Conservation (phyloP, 345 rosid species). For the Aegle marmelos region DNA sequence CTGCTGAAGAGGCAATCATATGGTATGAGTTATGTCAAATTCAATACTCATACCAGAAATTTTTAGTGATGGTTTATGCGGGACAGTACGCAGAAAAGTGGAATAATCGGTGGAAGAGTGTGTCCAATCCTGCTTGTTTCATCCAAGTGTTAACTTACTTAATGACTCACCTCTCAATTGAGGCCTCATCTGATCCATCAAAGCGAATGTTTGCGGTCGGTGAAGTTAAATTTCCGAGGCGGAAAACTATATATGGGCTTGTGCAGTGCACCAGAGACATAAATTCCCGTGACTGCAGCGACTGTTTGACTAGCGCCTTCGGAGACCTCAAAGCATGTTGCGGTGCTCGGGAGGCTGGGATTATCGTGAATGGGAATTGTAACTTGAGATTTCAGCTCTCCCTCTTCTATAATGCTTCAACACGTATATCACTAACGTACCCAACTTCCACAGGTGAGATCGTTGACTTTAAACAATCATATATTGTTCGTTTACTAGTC, state of each 20-base stretch:
- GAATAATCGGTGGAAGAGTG: constrained; percentile 1
- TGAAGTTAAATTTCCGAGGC: background rate
- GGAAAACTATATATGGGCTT: constrained; percentile 24
- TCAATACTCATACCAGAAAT: constrained; percentile 24
- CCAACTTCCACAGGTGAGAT: constrained; percentile 20
- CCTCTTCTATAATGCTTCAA: constrained; percentile 30
- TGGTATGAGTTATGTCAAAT: constrained; percentile 42
- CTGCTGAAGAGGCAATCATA: constrained; percentile 18
- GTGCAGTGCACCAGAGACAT: constrained; percentile 43
- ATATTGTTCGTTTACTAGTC: background rate
- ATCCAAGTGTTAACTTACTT: constrained; percentile 5
- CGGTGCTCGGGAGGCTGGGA: constrained; percentile 24
- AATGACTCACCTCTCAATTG: constrained; percentile 17
- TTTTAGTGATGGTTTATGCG: constrained; percentile 9
- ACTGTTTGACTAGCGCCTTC: constrained; percentile 22
- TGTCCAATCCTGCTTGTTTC: constrained; percentile 19
- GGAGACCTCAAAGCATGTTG: constrained; percentile 25
- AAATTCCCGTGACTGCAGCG: background rate
- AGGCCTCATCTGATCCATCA: constrained; percentile 18
- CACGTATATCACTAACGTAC: constrained; percentile 7
- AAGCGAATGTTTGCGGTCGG: constrained; percentile 32
- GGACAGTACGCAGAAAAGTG: constrained; percentile 27
- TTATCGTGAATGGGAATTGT: constrained; percentile 30
- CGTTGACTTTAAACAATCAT: too few species aligned
- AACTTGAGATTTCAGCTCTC: constrained; percentile 32